phyloP scores from a whole-genome alignment of 441 rosid genomes.

The Kokia cookei region DNA sequence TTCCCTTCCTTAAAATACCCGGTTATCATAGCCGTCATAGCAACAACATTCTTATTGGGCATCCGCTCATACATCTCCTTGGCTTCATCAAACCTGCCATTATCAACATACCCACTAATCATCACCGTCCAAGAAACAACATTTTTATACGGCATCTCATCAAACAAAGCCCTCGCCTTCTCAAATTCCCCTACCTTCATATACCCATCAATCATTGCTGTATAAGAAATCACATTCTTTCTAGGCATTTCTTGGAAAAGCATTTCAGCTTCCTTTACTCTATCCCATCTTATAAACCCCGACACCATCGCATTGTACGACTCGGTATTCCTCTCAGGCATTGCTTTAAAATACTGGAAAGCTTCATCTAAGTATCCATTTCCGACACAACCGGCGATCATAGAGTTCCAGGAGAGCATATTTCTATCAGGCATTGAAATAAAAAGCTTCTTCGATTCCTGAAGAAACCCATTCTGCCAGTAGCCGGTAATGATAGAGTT shows the following conservation, averaged over 20 bases:
- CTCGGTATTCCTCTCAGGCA: conserved; percentile 22
- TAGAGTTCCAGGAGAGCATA: conserved; percentile 24
- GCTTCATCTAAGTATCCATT: conserved; percentile 15
- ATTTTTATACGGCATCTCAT: conserved; percentile 20
- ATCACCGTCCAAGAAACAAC: conserved; percentile 28
- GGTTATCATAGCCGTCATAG: conserved; percentile 14
- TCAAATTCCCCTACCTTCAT: conserved; percentile 19
- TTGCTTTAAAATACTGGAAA: conserved; percentile 20
- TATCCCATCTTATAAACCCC: conserved; percentile 23
- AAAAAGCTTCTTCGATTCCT: conserved; percentile 17
- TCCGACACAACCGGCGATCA: conserved; percentile 22
- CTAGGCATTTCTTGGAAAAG: conserved; percentile 19
- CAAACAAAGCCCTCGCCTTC: conserved; percentile 23
- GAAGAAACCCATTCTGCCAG: conserved; percentile 18
- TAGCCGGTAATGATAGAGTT: conserved; percentile 20
- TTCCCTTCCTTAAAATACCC: conserved; percentile 21
- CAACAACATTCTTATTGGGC: conserved; percentile 19
- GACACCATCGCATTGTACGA: conserved; percentile 26
- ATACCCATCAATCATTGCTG: conserved; percentile 30
- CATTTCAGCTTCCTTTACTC: conserved; percentile 19
- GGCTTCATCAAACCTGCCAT: conserved; percentile 17
- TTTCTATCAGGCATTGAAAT: conserved; percentile 16
- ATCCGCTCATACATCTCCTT: conserved; percentile 14
- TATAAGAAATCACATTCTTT: conserved; percentile 30
- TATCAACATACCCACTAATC: conserved; percentile 26